Percentiles rank a stretch among this genome's conserved stretches.
Evolutionary conservation across 202 grass and related monocot genomes (phyloP).

Genomic region (Hordeum pubiflorum): DNA sequence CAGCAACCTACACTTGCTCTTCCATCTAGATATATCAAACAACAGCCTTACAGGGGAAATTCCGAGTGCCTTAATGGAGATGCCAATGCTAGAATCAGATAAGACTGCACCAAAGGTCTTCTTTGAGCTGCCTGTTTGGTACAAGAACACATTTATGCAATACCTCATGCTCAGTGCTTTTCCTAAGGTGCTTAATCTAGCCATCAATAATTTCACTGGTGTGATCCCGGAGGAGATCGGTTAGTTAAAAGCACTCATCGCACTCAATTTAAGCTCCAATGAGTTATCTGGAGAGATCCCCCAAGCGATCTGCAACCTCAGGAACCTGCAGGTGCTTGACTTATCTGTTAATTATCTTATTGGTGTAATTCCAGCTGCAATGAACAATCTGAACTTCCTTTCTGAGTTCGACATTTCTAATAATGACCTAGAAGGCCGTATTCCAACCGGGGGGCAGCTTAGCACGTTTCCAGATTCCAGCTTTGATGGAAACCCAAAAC

Average conservation of each 20-base stretch:
- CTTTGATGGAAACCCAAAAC: slow-evolving; percentile 23
- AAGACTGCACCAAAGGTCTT: slow-evolving; percentile 4
- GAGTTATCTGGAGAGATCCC: slow-evolving; percentile 33
- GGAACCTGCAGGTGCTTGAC: slow-evolving; percentile 25
- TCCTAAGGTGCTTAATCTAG: background rate
- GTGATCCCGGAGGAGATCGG: slow-evolving; percentile 21
- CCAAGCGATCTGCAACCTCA: slow-evolving; percentile 25
- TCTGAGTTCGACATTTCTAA: slow-evolving; percentile 12
- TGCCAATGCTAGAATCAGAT: slow-evolving; percentile 24
- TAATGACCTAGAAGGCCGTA: slow-evolving; percentile 29
- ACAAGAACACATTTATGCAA: background rate
- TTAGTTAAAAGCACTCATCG: background rate
- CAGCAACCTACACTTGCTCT: slow-evolving; percentile 23
- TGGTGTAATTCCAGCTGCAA: slow-evolving; percentile 23
- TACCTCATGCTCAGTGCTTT: background rate
- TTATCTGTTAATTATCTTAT: slow-evolving; percentile 33
- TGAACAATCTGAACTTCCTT: slow-evolving; percentile 21
- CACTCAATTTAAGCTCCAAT: slow-evolving; percentile 23
- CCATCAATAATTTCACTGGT: slow-evolving; percentile 22
- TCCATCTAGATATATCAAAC: slow-evolving; percentile 44
- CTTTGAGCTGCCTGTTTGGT: slow-evolving; percentile 28
- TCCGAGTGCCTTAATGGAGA: slow-evolving; percentile 10
- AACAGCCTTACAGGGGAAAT: slow-evolving; percentile 40
- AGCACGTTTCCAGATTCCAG: slow-evolving; percentile 21
- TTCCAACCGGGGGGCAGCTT: background rate